A percentile compares a stretch with the other conserved stretches of the same genome.
phyloP scores from a whole-genome alignment of 768 basidiomycete species.

The Saitozyma sp. region DNA sequence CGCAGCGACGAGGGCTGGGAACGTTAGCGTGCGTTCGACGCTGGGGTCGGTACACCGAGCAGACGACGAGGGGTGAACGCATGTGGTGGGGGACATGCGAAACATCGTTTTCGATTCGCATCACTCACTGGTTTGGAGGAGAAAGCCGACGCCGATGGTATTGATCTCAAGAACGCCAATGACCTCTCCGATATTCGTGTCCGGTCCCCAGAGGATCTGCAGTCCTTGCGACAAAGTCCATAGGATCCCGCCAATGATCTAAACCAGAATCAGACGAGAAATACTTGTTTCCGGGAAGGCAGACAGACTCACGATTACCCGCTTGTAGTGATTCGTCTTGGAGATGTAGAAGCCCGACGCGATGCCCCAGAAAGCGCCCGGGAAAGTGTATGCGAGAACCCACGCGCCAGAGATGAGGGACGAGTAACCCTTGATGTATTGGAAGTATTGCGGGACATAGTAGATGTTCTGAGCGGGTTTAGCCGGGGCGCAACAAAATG shows the following conservation, averaged over 20 bases:
- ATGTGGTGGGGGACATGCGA: no score
- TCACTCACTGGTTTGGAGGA: constrained; percentile 37
- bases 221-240: constrained; percentile 35
- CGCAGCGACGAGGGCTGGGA: constrained; percentile 37
- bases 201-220: constrained; percentile 32
- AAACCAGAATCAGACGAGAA: neutral
- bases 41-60: no score
- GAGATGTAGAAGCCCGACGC: constrained; percentile 33
- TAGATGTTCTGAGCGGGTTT: constrained; percentile 30
- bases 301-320: constrained; percentile 28
- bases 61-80: no score
- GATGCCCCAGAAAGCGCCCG: constrained; percentile 30
- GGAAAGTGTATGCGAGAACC: constrained; percentile 42
- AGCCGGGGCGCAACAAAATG: neutral
- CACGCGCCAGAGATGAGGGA: constrained; percentile 37
- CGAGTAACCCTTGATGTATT: constrained; percentile 38
- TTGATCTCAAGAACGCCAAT: constrained; percentile 36
- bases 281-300: neutral
- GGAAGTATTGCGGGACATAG: constrained; percentile 40
- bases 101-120: neutral
- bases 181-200: constrained; percentile 19
- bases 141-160: constrained; percentile 40
- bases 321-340: constrained; percentile 38
- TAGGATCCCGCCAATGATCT: constrained; percentile 32
- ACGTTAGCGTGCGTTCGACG: neutral